A percentile compares a stretch with the other conserved stretches of the same genome.
Conservation (phyloP, 768 basidiomycete genomes). For the Trametes punicea region DNA sequence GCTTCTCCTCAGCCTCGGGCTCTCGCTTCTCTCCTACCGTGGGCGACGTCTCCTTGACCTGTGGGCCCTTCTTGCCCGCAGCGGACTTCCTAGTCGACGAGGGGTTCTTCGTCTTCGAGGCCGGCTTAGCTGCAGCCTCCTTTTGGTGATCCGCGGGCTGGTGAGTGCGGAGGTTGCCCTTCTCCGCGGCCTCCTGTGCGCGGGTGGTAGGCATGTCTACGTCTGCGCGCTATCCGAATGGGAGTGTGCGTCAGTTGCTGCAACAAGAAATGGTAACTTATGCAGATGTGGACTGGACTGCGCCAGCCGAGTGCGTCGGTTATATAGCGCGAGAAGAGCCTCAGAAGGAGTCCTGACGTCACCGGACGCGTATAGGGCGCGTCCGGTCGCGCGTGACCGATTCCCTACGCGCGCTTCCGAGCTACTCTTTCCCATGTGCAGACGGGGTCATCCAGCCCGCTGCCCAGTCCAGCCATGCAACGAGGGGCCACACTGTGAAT, state of each 20-base stretch:
- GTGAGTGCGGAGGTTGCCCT: slow-evolving; percentile 3
- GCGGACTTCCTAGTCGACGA: background rate
- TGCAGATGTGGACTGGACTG: background rate
- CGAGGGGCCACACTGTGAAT: no score
- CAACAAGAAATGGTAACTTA: background rate
- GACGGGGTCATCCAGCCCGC: background rate
- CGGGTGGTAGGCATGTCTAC: slow-evolving; percentile 24
- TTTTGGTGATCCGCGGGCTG: slow-evolving; percentile 8
- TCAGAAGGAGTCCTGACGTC: slow-evolving; percentile 9
- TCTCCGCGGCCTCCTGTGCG: slow-evolving; percentile 19
- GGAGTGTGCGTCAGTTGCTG: background rate
- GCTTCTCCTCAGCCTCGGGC: slow-evolving; percentile 12
- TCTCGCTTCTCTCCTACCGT: slow-evolving; percentile 23
- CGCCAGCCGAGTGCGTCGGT: background rate
- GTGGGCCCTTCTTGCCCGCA: slow-evolving; percentile 1
- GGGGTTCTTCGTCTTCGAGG: slow-evolving; percentile 12
- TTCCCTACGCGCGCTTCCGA: background rate
- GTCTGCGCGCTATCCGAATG: background rate
- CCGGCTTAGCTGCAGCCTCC: slow-evolving; percentile 4
- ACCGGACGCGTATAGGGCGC: slow-evolving; percentile 5
- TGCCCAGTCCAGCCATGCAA: background rate
- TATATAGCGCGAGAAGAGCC: slow-evolving; percentile 7
- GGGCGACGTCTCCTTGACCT: background rate
- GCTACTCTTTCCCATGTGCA: background rate
- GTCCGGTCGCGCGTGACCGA: slow-evolving; percentile 4